A percentile compares a stretch with the other conserved stretches of the same genome.
phyloP scores from a whole-genome alignment of 306 rosid genomes.

The Ochetophila trinervis region DNA sequence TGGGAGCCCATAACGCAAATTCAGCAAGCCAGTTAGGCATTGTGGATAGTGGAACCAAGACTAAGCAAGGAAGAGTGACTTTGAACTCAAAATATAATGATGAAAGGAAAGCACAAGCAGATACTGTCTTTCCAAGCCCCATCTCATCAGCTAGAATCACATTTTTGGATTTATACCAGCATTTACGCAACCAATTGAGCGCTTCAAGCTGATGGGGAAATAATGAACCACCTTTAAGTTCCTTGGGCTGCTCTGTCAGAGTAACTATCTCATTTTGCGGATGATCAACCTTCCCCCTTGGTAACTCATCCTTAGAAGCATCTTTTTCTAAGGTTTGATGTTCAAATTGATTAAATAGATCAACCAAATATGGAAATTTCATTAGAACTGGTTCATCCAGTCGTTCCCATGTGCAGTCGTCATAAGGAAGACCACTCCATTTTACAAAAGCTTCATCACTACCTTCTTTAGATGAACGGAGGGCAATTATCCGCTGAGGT shows the following conservation, averaged over 20 bases:
- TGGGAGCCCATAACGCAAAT: slow-evolving; percentile 89
- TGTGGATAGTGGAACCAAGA: slow-evolving; percentile 95
- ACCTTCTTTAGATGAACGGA: slow-evolving; percentile 52
- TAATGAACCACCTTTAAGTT: slow-evolving; percentile 88
- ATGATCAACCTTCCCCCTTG: slow-evolving; percentile 45
- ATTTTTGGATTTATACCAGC: slow-evolving; percentile 93
- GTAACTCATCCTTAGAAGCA: slow-evolving; percentile 46
- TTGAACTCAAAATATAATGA: slow-evolving; percentile 85
- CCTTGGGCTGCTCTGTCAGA: slow-evolving; percentile 87
- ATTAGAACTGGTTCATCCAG: slow-evolving; percentile 74
- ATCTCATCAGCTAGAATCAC: slow-evolving; percentile 99
- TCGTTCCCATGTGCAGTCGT: slow-evolving; percentile 97
- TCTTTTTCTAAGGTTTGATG: slow-evolving; percentile 62
- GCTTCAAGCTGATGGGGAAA: slow-evolving; percentile 99
- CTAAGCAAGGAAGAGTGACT: slow-evolving; percentile 91
- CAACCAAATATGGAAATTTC: slow-evolving; percentile 55
- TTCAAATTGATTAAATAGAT: slow-evolving; percentile 59
- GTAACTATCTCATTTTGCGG: slow-evolving; percentile 59
- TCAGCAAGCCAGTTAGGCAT: slow-evolving; percentile 99
- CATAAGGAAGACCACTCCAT: slow-evolving; percentile 91
- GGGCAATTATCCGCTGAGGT: slow-evolving; percentile 89
- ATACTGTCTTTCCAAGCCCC: slow-evolving; percentile 98
- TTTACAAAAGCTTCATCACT: slow-evolving; percentile 70
- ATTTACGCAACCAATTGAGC: slow-evolving; percentile 94
- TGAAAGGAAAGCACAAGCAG: slow-evolving; percentile 90